Conservation (phyloP, 2,329 filamentous ascomycete genomes). For the Diaporthe eres region DNA sequence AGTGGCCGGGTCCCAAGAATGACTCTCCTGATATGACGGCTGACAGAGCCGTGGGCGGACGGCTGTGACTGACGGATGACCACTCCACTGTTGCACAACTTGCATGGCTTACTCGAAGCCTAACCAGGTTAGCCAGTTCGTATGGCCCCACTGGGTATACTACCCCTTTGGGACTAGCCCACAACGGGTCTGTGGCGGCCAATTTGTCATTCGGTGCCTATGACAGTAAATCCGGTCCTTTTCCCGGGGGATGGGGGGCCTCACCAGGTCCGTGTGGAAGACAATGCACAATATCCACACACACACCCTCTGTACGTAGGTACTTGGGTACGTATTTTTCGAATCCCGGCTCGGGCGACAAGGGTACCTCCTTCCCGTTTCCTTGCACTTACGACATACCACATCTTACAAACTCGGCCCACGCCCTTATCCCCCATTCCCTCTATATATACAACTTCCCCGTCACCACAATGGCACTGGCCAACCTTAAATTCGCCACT, state of each 20-base stretch:
- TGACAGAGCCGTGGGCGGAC: slow-evolving; percentile 6
- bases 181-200: neutral
- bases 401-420: slow-evolving; percentile 36
- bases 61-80: slow-evolving; percentile 25
- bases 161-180: neutral
- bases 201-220: slow-evolving; percentile 23
- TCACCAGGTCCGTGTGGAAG: neutral
- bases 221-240: slow-evolving; percentile 23
- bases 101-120: slow-evolving; percentile 12
- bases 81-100: slow-evolving; percentile 1
- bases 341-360: slow-evolving; percentile 14
- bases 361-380: slow-evolving; percentile 5
- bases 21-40: slow-evolving; percentile 26
- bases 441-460: slow-evolving; percentile 39
- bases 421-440: slow-evolving; percentile 12
- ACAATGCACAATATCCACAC: slow-evolving; percentile 1
- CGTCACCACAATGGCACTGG: slow-evolving; percentile 28
- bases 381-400: slow-evolving; percentile 35
- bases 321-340: neutral
- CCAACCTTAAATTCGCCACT: slow-evolving; percentile 35
- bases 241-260: neutral
- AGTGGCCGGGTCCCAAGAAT: slow-evolving; percentile 22
- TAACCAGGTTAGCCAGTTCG: neutral
- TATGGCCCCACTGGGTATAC: accelerated
- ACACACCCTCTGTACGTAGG: neutral